These are phyloP conservation scores for Backusella psychrophila DNA, from an alignment of 192 early-diverging fungal genomes.

Conservation along the genomic window DNA sequence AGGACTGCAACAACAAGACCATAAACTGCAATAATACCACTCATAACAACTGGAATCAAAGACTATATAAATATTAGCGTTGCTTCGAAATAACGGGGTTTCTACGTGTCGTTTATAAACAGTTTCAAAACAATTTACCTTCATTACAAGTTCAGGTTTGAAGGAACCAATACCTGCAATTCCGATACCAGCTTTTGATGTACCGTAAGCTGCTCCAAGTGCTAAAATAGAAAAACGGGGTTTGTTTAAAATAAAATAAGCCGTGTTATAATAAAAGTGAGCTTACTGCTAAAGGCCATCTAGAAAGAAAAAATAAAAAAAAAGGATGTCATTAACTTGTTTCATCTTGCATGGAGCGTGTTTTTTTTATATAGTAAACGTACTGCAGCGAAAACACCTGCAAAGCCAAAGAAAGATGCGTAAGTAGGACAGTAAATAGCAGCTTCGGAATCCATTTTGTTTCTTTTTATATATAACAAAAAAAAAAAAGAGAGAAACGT, in stretches of 20 bases:
- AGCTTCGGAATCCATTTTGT: conserved; percentile 7
- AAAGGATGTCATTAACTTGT: neutral
- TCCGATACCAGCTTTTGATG: conserved; percentile 89
- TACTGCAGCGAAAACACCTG: conserved; percentile 89
- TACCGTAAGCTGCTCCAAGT: conserved; percentile 91
- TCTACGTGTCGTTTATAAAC: neutral
- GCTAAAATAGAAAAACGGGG: conserved; percentile 42
- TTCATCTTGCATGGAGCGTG: conserved; percentile 8
- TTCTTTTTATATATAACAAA: neutral
- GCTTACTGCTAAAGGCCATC: conserved; percentile 34
- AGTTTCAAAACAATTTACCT: conserved; percentile 28
- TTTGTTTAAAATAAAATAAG: neutral
- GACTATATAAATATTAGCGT: conserved; percentile 24
- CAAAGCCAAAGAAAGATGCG: conserved; percentile 94
- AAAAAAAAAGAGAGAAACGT: neutral
- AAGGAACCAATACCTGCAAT: conserved; percentile 84
- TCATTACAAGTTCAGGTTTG: conserved; percentile 87
- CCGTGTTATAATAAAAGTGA: too few species aligned
- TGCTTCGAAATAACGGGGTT: neutral
- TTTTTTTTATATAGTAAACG: conserved; percentile 64
- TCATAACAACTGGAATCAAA: conserved; percentile 95
- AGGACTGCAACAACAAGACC: conserved; percentile 96
- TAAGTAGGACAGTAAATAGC: conserved; percentile 72
- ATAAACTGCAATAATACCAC: conserved; percentile 99
- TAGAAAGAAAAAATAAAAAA: neutral